A percentile compares a stretch with the other conserved stretches of the same genome.
phyloP scores from a whole-genome alignment of 106 monocot genomes.

The Vanilla planifolia region DNA sequence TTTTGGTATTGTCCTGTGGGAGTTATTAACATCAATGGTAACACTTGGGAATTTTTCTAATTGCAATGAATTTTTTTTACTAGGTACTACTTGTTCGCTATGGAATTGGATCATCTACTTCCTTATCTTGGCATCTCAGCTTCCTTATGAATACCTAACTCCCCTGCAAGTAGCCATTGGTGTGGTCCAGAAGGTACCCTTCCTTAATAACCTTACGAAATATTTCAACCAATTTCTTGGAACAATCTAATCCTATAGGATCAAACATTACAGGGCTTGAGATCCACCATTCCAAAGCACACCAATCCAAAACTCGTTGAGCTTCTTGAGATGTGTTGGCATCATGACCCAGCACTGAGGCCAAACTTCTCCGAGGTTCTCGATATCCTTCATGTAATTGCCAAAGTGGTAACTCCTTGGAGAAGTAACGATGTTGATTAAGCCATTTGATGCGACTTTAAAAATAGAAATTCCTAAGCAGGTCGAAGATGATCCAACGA shows the following conservation, averaged over 20 bases:
- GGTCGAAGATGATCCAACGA: no score
- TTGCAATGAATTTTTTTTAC: no score
- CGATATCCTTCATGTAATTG: constrained; percentile 27
- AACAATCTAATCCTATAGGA: no score
- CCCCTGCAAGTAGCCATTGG: constrained; percentile 67
- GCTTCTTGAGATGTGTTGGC: constrained; percentile 74
- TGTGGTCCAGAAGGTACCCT: constrained; percentile 57
- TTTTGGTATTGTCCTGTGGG: constrained; percentile 73
- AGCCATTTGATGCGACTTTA: no score
- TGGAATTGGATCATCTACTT: neutral
- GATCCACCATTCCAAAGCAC: constrained; percentile 75
- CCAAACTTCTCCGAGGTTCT: constrained; percentile 80
- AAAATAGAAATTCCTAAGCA: no score
- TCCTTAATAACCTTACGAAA: neutral
- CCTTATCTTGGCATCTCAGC: constrained; percentile 18
- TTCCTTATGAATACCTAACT: constrained; percentile 60
- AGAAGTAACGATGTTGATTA: no score
- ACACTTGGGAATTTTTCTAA: no score
- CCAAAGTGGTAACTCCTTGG: no score
- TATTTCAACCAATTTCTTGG: no score
- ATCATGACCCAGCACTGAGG: constrained; percentile 50
- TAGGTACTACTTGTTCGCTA: no score
- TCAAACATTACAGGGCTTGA: constrained; percentile 51
- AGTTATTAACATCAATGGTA: constrained; percentile 68
- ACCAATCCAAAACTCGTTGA: constrained; percentile 51